Evolutionary conservation across 371 early-diverging fungal genomes (phyloP).

Genomic region (Apophysomyces trapeziformis): DNA sequence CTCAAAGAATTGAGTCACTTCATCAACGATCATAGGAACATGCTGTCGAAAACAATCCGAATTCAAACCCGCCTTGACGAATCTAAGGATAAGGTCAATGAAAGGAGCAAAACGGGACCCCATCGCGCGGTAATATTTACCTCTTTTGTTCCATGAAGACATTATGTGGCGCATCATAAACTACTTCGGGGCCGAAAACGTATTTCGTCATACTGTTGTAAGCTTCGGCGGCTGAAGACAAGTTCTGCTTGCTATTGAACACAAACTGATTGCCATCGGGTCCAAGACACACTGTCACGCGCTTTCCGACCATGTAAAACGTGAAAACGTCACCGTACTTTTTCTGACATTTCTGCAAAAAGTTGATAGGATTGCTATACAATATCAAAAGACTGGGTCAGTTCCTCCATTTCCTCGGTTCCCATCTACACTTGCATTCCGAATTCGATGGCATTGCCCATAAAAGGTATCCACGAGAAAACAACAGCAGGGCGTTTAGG

Average conservation of each 20-base stretch:
- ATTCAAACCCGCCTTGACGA: conserved; percentile 92
- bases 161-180: conserved; percentile 94
- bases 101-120: neutral
- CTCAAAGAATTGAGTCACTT: conserved; percentile 78
- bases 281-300: conserved; percentile 88
- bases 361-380: conserved; percentile 78
- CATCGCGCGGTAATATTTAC: conserved; percentile 30
- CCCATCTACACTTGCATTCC: conserved; percentile 62
- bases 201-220: conserved; percentile 93
- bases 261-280: conserved; percentile 95
- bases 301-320: conserved; percentile 90
- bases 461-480: conserved; percentile 86
- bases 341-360: conserved; percentile 69
- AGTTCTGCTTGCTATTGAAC: conserved; percentile 89
- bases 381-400: neutral
- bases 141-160: conserved; percentile 97
- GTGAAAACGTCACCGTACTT: conserved; percentile 94
- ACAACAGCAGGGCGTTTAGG: conserved; percentile 84
- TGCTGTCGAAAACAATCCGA: conserved; percentile 86
- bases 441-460: conserved; percentile 89
- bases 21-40: conserved; percentile 87
- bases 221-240: conserved; percentile 93
- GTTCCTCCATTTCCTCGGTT: neutral
- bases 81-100: conserved; percentile 45
- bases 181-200: conserved; percentile 94